A percentile compares a stretch with the other conserved stretches of the same genome.
Evolutionary conservation across 805 yeast species (phyloP).

Genomic region (Danielia reshetovae): DNA sequence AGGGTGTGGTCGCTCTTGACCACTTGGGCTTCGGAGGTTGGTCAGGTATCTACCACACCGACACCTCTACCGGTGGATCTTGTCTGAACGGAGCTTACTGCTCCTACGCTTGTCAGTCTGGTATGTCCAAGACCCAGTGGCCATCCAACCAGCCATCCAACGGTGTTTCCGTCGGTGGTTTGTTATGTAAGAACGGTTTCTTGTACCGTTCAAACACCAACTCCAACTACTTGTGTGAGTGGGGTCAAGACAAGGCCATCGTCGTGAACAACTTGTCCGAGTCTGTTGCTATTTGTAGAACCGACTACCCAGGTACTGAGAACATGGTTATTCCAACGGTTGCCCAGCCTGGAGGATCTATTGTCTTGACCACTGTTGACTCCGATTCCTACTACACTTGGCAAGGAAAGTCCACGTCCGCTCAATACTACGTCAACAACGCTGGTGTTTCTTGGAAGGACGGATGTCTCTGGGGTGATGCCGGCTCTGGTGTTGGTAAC

Average conservation of each 20-base stretch:
- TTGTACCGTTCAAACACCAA: conserved; percentile 57
- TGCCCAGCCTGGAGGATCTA: conserved; percentile 48
- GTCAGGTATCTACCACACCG: conserved; percentile 66
- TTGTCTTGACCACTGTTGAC: conserved; percentile 55
- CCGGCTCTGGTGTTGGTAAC: conserved; percentile 84
- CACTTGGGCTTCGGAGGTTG: conserved; percentile 77
- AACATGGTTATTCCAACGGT: conserved; percentile 74
- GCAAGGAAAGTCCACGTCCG: conserved; percentile 61
- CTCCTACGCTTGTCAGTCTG: conserved; percentile 74
- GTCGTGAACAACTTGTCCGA: conserved; percentile 49
- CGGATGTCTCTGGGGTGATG: conserved; percentile 92
- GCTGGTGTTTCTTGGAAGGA: conserved; percentile 89
- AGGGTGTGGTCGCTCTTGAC: conserved; percentile 77
- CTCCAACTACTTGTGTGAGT: conserved; percentile 55
- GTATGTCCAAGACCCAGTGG: conserved; percentile 82
- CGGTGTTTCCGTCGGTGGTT: conserved; percentile 73
- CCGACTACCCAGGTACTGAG: conserved; percentile 81
- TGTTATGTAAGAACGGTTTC: conserved; percentile 57
- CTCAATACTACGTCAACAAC: conserved; percentile 75
- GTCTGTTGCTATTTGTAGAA: conserved; percentile 66
- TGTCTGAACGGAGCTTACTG: conserved; percentile 91
- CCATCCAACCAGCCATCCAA: conserved; percentile 61
- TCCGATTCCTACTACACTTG: conserved; percentile 49
- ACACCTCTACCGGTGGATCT: conserved; percentile 57
- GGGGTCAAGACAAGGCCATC: conserved; percentile 55